Evolutionary conservation across 768 basidiomycete genomes (phyloP).

Genomic region (Multifurca ochricompacta): DNA sequence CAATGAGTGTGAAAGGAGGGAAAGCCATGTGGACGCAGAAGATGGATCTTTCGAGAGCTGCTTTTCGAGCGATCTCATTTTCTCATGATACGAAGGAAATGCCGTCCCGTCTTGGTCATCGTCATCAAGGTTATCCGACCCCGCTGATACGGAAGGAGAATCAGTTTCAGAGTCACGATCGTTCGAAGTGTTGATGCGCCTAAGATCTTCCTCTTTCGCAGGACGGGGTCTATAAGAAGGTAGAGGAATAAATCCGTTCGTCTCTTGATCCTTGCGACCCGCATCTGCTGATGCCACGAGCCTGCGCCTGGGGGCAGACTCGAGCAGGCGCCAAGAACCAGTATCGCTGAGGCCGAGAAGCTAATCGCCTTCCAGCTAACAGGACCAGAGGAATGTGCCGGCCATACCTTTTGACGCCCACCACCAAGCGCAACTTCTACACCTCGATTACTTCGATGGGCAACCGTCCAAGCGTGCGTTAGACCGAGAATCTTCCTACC

Average conservation of each 20-base stretch:
- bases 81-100: slow-evolving; percentile 43
- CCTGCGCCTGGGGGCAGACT: slow-evolving; percentile 42
- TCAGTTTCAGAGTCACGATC: slow-evolving; percentile 31
- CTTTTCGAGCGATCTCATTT: slow-evolving; percentile 51
- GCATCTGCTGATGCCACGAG: slow-evolving; percentile 32
- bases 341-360: slow-evolving; percentile 50
- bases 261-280: slow-evolving; percentile 46
- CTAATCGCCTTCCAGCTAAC: slow-evolving; percentile 3
- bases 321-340: slow-evolving; percentile 44
- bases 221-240: slow-evolving; percentile 33
- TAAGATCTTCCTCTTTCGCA: slow-evolving; percentile 40
- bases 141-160: slow-evolving; percentile 23
- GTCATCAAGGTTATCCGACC: slow-evolving; percentile 10
- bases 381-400: slow-evolving; percentile 26
- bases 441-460: slow-evolving; percentile 9
- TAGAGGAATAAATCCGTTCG: slow-evolving; percentile 60
- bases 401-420: slow-evolving; percentile 13
- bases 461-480: slow-evolving; percentile 5
- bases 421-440: slow-evolving; percentile 16
- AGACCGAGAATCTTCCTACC: slow-evolving; percentile 20
- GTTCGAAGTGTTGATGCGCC: slow-evolving; percentile 34
- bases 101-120: not conserved
- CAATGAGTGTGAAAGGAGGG: slow-evolving; percentile 54
- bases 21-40: slow-evolving; percentile 52
- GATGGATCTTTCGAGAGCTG: slow-evolving; percentile 43